phyloP scores from a whole-genome alignment of 768 basidiomycete genomes.

The Lactarius hatsudake region DNA sequence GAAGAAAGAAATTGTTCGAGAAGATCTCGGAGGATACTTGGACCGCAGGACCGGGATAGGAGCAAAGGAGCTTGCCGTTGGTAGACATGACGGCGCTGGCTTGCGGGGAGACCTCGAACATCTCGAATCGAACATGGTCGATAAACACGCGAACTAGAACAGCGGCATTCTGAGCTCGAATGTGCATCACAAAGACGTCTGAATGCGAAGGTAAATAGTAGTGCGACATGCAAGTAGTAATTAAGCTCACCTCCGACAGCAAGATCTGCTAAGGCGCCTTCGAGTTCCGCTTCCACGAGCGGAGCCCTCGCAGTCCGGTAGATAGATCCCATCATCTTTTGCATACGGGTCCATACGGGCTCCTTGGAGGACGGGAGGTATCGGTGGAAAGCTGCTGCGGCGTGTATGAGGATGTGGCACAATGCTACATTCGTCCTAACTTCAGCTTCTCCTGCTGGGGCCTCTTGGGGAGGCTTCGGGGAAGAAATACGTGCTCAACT shows the following conservation, averaged over 20 bases:
- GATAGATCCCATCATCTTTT: constrained; percentile 6
- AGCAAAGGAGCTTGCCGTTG: constrained; percentile 36
- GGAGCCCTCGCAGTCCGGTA: neutral
- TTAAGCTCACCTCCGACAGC: neutral
- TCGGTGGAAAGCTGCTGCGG: neutral
- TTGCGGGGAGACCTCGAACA: constrained; percentile 44
- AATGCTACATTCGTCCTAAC: neutral
- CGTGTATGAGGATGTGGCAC: constrained; percentile 11
- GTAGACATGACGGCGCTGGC: constrained; percentile 38
- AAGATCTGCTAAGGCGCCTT: neutral
- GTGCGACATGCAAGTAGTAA: too few relatives aligned
- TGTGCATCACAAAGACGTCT: constrained; percentile 13
- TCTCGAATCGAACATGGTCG: constrained; percentile 10
- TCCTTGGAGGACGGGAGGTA: neutral
- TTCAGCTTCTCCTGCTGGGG: neutral
- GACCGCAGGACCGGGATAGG: constrained; percentile 42
- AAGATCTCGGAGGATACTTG: constrained; percentile 32
- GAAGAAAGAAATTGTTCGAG: neutral
- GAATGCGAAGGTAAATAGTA: neutral
- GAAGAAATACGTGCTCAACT: constrained; percentile 14
- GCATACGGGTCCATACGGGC: neutral
- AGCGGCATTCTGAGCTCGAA: constrained; percentile 16
- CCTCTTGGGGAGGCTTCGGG: constrained; percentile 20
- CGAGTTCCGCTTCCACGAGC: neutral
- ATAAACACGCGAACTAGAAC: neutral